Percentiles rank a stretch among this genome's conserved stretches.
Evolutionary conservation across 768 basidiomycete genomes (phyloP).

Genomic region (Chiua virens): DNA sequence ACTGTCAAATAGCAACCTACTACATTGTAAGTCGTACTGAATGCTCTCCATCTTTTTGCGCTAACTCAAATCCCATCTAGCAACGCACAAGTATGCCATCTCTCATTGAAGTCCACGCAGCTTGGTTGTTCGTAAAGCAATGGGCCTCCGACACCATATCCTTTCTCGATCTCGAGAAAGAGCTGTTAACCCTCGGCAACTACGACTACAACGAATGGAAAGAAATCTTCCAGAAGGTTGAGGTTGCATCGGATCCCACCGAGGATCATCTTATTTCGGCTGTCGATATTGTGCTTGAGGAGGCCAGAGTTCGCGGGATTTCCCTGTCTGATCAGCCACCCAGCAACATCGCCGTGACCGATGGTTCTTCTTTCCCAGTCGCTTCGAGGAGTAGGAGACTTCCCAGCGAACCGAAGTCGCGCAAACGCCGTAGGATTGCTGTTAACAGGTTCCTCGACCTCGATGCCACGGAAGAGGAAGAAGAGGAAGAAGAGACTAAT

Average conservation of each 20-base stretch:
- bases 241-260: neutral
- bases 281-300: neutral
- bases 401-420: too few relatives aligned
- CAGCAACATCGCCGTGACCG: too few relatives aligned
- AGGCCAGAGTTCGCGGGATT: neutral
- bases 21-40: too few relatives aligned
- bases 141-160: neutral
- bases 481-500: too few relatives aligned
- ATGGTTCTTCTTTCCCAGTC: too few relatives aligned
- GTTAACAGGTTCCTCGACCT: too few relatives aligned
- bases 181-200: neutral
- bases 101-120: neutral
- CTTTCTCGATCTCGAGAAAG: neutral
- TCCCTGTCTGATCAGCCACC: neutral
- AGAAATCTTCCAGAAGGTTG: neutral
- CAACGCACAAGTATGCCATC: too few relatives aligned
- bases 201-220: neutral
- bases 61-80: neutral
- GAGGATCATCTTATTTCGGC: neutral
- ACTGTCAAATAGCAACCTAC: too few relatives aligned
- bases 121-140: neutral
- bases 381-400: too few relatives aligned
- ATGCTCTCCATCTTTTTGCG: too few relatives aligned
- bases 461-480: too few relatives aligned
- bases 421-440: too few relatives aligned